Conservation (phyloP, 352 stramenopile genomes). For the Phytophthora pisi region DNA sequence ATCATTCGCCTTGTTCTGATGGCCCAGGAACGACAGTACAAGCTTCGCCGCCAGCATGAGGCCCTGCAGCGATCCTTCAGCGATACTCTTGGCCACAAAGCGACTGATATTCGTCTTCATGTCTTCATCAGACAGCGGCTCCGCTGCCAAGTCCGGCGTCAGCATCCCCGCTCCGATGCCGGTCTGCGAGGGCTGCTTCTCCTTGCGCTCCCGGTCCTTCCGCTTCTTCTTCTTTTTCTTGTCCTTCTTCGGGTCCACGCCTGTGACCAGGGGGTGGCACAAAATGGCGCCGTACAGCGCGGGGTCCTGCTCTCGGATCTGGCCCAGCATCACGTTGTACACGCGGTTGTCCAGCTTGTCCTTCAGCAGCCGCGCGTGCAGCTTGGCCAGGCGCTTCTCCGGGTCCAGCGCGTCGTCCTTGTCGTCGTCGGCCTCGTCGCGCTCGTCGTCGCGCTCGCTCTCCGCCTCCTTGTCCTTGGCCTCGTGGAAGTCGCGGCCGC, state of each 20-base stretch:
- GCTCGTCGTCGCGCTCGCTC: constrained; percentile 69
- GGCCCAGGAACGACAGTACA: constrained; percentile 55
- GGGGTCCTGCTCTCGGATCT: constrained; percentile 82
- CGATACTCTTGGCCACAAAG: constrained; percentile 80
- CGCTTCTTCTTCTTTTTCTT: constrained; percentile 88
- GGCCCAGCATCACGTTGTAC: constrained; percentile 74
- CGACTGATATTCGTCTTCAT: constrained; percentile 69
- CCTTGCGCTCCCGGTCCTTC: constrained; percentile 82
- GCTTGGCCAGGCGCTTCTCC: constrained; percentile 43
- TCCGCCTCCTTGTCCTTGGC: constrained; percentile 71
- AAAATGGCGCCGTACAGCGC: constrained; percentile 85
- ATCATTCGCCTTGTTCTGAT: constrained; percentile 23
- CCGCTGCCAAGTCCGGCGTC: constrained; percentile 66
- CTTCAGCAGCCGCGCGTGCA: constrained; percentile 61
- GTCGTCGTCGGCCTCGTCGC: constrained; percentile 55
- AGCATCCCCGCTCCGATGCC: constrained; percentile 61
- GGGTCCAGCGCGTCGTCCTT: constrained; percentile 52
- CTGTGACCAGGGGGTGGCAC: constrained; percentile 83
- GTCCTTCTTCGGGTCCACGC: constrained; percentile 77
- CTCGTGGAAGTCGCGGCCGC: constrained; percentile 71
- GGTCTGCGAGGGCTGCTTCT: constrained; percentile 52
- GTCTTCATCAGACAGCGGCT: constrained; percentile 56
- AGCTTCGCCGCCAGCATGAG: constrained; percentile 79
- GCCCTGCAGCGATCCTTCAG: constrained; percentile 76
- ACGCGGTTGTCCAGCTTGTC: constrained; percentile 81